Base-by-base conservation (phyloP, 306 rosid species). In the Pyrus communis region DNA sequence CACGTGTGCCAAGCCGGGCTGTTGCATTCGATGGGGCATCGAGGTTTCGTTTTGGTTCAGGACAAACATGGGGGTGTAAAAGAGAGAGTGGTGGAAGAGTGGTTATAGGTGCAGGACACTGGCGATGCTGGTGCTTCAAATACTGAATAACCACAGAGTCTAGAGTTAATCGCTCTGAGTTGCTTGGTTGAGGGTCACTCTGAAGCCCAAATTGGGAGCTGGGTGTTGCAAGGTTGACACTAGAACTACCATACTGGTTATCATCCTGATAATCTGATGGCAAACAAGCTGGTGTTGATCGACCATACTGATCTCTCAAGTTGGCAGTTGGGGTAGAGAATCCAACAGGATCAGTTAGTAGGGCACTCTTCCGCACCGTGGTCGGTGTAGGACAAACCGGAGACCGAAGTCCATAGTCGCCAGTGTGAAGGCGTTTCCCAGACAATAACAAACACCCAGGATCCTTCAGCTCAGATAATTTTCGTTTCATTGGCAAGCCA, bases 61-160 rank as follows among this genome's bases (percentile, higher is more conserved):
- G 99, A 82, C 99, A 96, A 79, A 96, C 93, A 65, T 96, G 99
- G 4, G 93, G 97, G 59, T 93, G 93, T 40, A 96, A 73, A 51
- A 96, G 91, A 81, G 99, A 96, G 42, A 96, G 84, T 11, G 99
- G 99, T 38, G 99, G 99, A 71, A 96, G 99, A 31, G 99, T 96
- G 46, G 99, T 96, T 77, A 96, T 96, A 38, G 99, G 99, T 14
- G 99, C 96, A 21, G 99, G 91, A 73, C 99, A 96, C 80, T 96
- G 99, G 58, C 98, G 99, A 83, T 96, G 99, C 86, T 96, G 99
- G 85, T 96, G 98, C 87, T 92, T 96, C 75, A 96, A 81, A 86
- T 92, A 96, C 86, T 96, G 99, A 80, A 89, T 86, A 74, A 96
- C 99, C 67, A 96, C 81, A 66, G 97, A 87, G 80, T 96, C 98